phyloP scores from a whole-genome alignment of 768 basidiomycete genomes.

The Suillus subalutaceus region DNA sequence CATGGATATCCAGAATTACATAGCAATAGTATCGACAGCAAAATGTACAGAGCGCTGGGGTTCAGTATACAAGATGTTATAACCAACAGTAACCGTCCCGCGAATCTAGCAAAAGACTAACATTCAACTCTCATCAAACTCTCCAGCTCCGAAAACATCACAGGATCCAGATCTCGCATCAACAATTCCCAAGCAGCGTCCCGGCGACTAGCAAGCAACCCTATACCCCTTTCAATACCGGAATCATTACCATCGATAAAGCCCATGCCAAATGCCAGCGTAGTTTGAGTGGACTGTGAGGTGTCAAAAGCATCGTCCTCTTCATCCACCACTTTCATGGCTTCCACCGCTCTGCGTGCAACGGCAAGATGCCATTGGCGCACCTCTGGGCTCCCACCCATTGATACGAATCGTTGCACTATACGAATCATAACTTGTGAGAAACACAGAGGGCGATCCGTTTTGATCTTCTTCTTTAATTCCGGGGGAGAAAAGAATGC shows the following conservation, averaged over 20 bases:
- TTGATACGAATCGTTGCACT: constrained; percentile 61
- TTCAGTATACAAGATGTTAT: constrained; percentile 15
- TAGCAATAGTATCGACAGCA: constrained; percentile 7
- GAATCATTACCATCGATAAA: constrained; percentile 75
- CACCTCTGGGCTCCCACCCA: constrained; percentile 48
- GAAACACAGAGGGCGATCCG: constrained; percentile 67
- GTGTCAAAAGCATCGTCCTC: constrained; percentile 75
- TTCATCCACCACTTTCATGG: constrained; percentile 79
- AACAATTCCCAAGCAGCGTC: constrained; percentile 73
- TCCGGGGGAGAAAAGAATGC: constrained; percentile 80
- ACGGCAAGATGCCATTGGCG: constrained; percentile 57
- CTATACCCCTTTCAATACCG: constrained; percentile 70
- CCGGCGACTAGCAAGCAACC: constrained; percentile 71
- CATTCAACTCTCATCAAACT: constrained; percentile 73
- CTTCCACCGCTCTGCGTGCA: constrained; percentile 70
- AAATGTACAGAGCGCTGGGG: constrained; percentile 2
- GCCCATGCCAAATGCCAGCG: constrained; percentile 83
- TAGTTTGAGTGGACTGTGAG: constrained; percentile 57
- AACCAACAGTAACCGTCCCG: constrained; percentile 9
- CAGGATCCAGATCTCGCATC: constrained; percentile 73
- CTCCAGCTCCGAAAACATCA: constrained; percentile 79
- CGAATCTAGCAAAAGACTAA: constrained; percentile 12
- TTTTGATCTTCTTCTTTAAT: constrained; percentile 71
- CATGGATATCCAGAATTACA: constrained; percentile 1
- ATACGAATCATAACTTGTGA: constrained; percentile 71